Evolutionary conservation across 768 basidiomycete genomes (phyloP).

Genomic region (Mrakia gelida): DNA sequence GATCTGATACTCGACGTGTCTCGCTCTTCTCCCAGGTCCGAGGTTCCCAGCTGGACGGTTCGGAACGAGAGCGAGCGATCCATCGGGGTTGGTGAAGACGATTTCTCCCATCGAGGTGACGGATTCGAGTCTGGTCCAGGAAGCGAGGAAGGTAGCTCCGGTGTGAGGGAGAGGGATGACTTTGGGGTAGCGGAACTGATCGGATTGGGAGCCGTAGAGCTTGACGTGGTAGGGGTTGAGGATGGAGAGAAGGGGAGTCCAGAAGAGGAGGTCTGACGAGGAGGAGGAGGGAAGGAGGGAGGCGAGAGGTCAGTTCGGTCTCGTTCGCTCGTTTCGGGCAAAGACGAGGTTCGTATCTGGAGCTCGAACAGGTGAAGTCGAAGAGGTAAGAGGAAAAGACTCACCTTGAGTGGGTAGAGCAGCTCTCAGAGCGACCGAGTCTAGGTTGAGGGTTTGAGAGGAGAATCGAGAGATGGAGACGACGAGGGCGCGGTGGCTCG

Average conservation of each 20-base stretch:
- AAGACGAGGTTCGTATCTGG: too few species aligned
- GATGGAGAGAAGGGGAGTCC: neutral
- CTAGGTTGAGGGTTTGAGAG: neutral
- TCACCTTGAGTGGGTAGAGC: neutral
- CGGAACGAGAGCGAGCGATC: neutral
- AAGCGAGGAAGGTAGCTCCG: neutral
- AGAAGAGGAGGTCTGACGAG: neutral
- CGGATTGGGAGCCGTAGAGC: neutral
- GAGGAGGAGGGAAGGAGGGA: too few species aligned
- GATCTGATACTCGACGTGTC: constrained; percentile 14
- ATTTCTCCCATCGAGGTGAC: constrained; percentile 12
- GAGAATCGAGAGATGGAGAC: neutral
- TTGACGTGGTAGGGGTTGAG: constrained; percentile 14
- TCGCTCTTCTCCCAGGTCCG: neutral
- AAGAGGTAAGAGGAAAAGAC: neutral
- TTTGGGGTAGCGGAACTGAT: neutral
- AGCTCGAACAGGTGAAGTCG: too few species aligned
- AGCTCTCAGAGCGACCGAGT: neutral
- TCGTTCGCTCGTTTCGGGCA: neutral
- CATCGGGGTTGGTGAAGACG: neutral
- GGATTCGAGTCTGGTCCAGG: constrained; percentile 1
- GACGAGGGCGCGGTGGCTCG: neutral
- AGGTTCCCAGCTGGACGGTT: neutral
- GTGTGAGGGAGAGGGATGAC: neutral
- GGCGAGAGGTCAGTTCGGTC: neutral